Evolutionary conservation across 2,329 filamentous ascomycete genomes (phyloP), one percentile per base, ranked within the genome.

Genomic region (Ophiostoma angusticollis): DNA sequence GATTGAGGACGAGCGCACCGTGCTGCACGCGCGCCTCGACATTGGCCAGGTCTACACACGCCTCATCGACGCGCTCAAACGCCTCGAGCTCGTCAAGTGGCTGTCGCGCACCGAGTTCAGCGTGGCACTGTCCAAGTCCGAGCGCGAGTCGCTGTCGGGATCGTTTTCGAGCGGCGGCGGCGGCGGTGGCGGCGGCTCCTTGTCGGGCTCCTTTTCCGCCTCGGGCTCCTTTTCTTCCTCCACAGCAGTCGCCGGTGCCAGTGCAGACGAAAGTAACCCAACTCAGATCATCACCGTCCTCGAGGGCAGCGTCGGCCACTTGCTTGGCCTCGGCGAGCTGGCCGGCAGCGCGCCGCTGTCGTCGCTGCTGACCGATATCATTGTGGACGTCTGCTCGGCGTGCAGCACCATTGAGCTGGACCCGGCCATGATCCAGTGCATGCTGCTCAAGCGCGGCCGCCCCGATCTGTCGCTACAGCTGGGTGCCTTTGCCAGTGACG

Each of bases 21-120:
- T 74, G 2, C 64, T 77, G 24, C 70, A 72, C 47, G 59, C 67
- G 28, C 61, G 67, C 16, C 63, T 83, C 8, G 72, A 79, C 21
- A 79, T 91, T 42, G 74, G 80, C 35, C 62, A 65, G 1, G 74
- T 89, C 25, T 89, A 81, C 59, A 62, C 74, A 51, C 68, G 73
- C 33, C 67, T 95, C 6, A 65, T 91, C 24, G 63, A 67, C n/a
- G 70, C 80, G 40, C 67, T 98, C 14, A 74, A 72, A 47, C 73
- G 84, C 46, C 70, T 84, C 35, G 79, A 87, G 53, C 70, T 93
- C n/a, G 58, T 84, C 29, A 67, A 68, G 45, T 84, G 78, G 79
- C 68, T 85, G 38, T 66, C 70, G 16, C 72, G 62, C 49, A 78
- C 68, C 25, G 70, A 72, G 50, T 60, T 79, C 28, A 64, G 61